phyloP scores from a whole-genome alignment of 2,329 filamentous ascomycete species.

The Neopestalotiopsis sp. region DNA sequence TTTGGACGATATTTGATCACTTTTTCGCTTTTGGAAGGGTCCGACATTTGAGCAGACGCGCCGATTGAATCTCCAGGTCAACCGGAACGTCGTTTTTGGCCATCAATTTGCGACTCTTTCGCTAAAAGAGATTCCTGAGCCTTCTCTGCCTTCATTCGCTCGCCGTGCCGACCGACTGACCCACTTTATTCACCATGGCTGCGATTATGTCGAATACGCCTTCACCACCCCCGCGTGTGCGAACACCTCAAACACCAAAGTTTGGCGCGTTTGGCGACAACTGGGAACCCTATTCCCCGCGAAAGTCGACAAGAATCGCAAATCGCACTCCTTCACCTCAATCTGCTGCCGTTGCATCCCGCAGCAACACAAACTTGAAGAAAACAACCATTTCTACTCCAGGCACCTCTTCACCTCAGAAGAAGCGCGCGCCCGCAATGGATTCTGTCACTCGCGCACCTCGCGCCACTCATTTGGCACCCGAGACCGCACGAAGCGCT shows the following conservation, averaged over 20 bases:
- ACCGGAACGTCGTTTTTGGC: background rate
- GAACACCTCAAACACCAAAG: slow-evolving; percentile 72
- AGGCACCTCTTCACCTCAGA: slow-evolving; percentile 50
- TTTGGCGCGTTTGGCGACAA: slow-evolving; percentile 67
- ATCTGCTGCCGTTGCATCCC: slow-evolving; percentile 26
- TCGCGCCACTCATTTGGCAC: slow-evolving; percentile 43
- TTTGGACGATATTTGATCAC: background rate
- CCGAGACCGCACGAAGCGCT: slow-evolving; percentile 42
- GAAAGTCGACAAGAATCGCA: slow-evolving; percentile 71
- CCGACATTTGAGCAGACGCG: background rate
- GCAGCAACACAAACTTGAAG: slow-evolving; percentile 33
- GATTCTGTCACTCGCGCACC: slow-evolving; percentile 55
- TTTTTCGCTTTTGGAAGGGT: background rate
- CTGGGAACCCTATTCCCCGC: slow-evolving; percentile 76
- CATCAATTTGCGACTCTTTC: background rate
- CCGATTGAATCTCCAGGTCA: background rate
- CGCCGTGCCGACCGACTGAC: background rate
- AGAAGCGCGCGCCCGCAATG: slow-evolving; percentile 54
- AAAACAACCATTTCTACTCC: slow-evolving; percentile 46
- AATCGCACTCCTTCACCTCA: slow-evolving; percentile 65
- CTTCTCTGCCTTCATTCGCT: background rate
- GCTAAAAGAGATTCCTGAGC: background rate
- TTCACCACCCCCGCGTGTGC: slow-evolving; percentile 62
- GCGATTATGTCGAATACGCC: slow-evolving; percentile 52
- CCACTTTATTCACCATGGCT: slow-evolving; percentile 13